phyloP scores from a whole-genome alignment of 441 rosid species.

The Pelargonium australe region DNA sequence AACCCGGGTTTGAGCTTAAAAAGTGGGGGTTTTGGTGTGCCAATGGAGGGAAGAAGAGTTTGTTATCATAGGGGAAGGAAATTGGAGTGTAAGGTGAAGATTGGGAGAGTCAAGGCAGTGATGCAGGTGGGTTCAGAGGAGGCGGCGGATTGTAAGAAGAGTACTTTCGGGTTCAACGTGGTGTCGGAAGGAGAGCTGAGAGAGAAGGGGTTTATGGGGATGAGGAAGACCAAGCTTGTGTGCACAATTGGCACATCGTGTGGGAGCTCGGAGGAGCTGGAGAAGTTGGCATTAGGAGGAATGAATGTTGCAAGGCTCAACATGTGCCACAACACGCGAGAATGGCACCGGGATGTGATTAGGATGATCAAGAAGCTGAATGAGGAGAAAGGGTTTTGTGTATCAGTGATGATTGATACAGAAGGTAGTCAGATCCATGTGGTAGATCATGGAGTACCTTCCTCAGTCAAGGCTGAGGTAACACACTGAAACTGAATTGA shows the following conservation, averaged over 20 bases:
- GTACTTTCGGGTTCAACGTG: slow-evolving; percentile 36
- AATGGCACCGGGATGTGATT: slow-evolving; percentile 63
- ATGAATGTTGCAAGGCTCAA: slow-evolving; percentile 80
- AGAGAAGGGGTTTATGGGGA: slow-evolving; percentile 58
- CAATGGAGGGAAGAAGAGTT: slow-evolving; percentile 10
- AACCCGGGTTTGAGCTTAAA: slow-evolving; percentile 20
- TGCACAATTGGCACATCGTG: slow-evolving; percentile 74
- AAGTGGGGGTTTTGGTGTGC: slow-evolving; percentile 20
- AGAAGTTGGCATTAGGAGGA: slow-evolving; percentile 57
- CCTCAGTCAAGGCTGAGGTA: slow-evolving; percentile 73
- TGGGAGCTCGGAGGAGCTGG: slow-evolving; percentile 49
- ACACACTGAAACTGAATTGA: neutral
- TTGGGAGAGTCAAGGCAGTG: slow-evolving; percentile 28
- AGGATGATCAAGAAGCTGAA: slow-evolving; percentile 52
- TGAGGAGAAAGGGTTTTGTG: slow-evolving; percentile 48
- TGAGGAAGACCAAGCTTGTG: slow-evolving; percentile 76
- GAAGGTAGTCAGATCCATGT: slow-evolving; percentile 77
- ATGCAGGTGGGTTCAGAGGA: slow-evolving; percentile 26
- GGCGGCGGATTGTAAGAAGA: slow-evolving; percentile 21
- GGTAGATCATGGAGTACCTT: slow-evolving; percentile 62
- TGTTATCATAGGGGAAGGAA: slow-evolving; percentile 25
- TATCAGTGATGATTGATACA: slow-evolving; percentile 69
- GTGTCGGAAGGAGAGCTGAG: slow-evolving; percentile 49
- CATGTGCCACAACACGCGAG: slow-evolving; percentile 64
- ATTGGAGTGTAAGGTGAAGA: slow-evolving; percentile 11